Evolutionary conservation across 1,284 basidiomycete species (phyloP).

Genomic region (Chalciporus sp.): DNA sequence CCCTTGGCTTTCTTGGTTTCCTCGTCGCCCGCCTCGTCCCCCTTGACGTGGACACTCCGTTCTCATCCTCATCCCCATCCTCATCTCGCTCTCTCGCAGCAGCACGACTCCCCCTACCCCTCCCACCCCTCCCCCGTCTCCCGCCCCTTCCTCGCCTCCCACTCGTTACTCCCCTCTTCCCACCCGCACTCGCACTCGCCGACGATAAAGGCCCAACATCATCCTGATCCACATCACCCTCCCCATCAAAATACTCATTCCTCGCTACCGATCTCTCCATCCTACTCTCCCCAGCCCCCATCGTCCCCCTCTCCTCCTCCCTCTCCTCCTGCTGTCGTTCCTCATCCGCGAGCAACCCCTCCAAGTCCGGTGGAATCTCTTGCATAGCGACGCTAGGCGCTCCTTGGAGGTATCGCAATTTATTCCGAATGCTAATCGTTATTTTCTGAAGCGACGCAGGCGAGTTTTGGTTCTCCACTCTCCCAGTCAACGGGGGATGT

Average conservation of each 20-base stretch:
- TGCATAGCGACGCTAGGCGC: slow-evolving; percentile 97
- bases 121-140: slow-evolving; percentile 32
- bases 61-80: slow-evolving; percentile 28
- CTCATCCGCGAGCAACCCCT: slow-evolving; percentile 79
- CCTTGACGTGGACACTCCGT: slow-evolving; percentile 13
- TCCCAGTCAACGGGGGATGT: slow-evolving; percentile 89
- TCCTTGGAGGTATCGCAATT: slow-evolving; percentile 90
- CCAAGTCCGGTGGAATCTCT: slow-evolving; percentile 92
- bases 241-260: slow-evolving; percentile 76
- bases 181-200: slow-evolving; percentile 14
- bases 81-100: slow-evolving; percentile 22
- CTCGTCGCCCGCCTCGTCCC: slow-evolving; percentile 16
- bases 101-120: slow-evolving; percentile 27
- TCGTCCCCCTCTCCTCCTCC: slow-evolving; percentile 65
- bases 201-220: slow-evolving; percentile 24
- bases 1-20: slow-evolving; percentile 32
- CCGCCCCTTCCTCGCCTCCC: slow-evolving; percentile 33
- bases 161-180: slow-evolving; percentile 11
- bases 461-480: slow-evolving; percentile 93
- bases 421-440: slow-evolving; percentile 83
- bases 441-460: slow-evolving; percentile 84
- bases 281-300: slow-evolving; percentile 58
- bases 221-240: slow-evolving; percentile 63
- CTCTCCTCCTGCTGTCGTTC: slow-evolving; percentile 72
- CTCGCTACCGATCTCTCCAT: slow-evolving; percentile 51